Conservation (phyloP, 768 basidiomycete species). For the Suillus luteus region DNA sequence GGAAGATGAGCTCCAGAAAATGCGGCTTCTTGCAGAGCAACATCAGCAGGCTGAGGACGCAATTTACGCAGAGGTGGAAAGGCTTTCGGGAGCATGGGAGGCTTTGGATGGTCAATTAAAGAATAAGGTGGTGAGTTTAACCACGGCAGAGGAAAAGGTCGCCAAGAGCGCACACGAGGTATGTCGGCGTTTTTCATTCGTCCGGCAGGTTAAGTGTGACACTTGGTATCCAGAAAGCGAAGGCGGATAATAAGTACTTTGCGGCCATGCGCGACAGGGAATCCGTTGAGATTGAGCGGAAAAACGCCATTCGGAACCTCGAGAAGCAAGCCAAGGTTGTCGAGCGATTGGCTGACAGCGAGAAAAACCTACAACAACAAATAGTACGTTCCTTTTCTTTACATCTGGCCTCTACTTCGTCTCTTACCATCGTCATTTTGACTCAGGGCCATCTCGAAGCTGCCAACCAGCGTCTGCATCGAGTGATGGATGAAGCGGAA, state of each 20-base stretch:
- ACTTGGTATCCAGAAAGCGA: slow-evolving; percentile 70
- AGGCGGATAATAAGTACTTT: slow-evolving; percentile 94
- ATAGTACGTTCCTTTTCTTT: slow-evolving; percentile 47
- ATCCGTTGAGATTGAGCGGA: slow-evolving; percentile 73
- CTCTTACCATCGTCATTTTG: slow-evolving; percentile 3
- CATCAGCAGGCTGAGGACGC: slow-evolving; percentile 69
- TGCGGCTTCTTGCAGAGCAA: slow-evolving; percentile 66
- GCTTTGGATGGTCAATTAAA: slow-evolving; percentile 76
- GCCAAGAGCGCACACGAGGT: slow-evolving; percentile 71
- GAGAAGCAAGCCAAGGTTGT: slow-evolving; percentile 65
- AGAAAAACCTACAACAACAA: slow-evolving; percentile 59
- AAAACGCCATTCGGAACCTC: slow-evolving; percentile 54
- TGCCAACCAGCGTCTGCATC: slow-evolving; percentile 40
- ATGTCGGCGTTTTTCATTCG: slow-evolving; percentile 24
- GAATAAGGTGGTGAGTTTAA: slow-evolving; percentile 84
- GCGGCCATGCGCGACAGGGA: slow-evolving; percentile 90
- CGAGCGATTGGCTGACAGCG: slow-evolving; percentile 64
- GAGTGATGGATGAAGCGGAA: slow-evolving; percentile 30
- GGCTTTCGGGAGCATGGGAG: slow-evolving; percentile 87
- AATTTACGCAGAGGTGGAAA: slow-evolving; percentile 83
- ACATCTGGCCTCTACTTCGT: background rate
- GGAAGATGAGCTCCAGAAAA: slow-evolving; percentile 63
- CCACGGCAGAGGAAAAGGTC: slow-evolving; percentile 70
- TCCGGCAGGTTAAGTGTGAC: background rate
- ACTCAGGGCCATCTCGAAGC: slow-evolving; percentile 46